Evolutionary conservation across 106 monocot species (phyloP), one percentile per base, ranked within the genome.

Genomic region (Dioscorea alata): DNA sequence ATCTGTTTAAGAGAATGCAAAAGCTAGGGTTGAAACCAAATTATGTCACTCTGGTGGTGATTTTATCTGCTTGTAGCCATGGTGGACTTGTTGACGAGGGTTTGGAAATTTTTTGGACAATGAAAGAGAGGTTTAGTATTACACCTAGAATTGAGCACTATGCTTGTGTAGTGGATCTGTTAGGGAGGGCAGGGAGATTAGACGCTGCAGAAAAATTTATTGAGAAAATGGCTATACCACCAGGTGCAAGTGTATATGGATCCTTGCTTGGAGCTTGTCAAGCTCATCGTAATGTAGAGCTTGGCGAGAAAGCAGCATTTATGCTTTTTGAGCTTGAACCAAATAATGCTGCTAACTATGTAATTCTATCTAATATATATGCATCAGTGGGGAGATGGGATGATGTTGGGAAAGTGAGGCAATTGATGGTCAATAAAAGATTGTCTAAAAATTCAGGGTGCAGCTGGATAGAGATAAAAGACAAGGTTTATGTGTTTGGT

Each of bases 261-360:
- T 68, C 74, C n/a, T 59, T 83, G 50, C 83, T 83, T 25, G 83
- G 83, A 68, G 83, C 83, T 52, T 83, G 83, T 69, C 83, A 79
- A 68, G 63, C 75, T 42, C 79, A 83, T 69, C 31, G 35, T 48
- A 79, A 83, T 60, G 75, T 79, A 14, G 71, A 75, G 25, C 69
- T 83, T 63, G 83, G 79, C 12, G 72, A 83, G 78, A 74, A 56
- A 33, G n/a, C 69, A 33, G 83, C 83, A 19, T 33, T 31, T 50
- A 71, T 64, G 49, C 75, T 75, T 59, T 83, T 83, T 54, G 67
- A 65, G 64, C 61, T 83, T 10, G 83, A 83, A 54, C 83, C 78
- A 15, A 34, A 64, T 10, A 79, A 83, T 25, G 75, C 75, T 50
- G 48, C 71, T 25, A 83, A 79, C 69, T 75, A 79, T 64, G 79